Evolutionary conservation across 2,329 filamentous ascomycete species (phyloP).

Genomic region (Chaetomium sp.): DNA sequence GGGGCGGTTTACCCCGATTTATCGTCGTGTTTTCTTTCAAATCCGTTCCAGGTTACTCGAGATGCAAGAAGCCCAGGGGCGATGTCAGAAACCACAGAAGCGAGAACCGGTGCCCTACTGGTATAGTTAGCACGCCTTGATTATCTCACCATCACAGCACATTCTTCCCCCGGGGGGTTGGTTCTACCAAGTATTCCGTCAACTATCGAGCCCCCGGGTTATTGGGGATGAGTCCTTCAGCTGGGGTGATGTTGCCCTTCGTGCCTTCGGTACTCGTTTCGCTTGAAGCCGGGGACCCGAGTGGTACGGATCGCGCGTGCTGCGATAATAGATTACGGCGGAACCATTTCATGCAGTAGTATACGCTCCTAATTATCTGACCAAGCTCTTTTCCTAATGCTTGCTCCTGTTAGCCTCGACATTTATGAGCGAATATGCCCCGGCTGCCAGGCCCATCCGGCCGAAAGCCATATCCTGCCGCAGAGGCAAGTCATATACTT

Average conservation of each 20-base stretch:
- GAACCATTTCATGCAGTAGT: neutral
- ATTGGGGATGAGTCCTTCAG: neutral
- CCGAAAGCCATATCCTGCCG: slow-evolving; percentile 9
- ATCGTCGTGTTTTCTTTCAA: neutral
- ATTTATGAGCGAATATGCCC: neutral
- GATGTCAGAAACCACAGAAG: neutral
- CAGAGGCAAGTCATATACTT: neutral
- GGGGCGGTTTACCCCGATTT: neutral
- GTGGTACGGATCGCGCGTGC: neutral
- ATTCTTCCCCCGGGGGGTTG: neutral
- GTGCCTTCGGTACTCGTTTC: neutral
- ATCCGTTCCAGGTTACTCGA: neutral
- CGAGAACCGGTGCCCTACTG: neutral
- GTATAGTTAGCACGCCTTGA: neutral
- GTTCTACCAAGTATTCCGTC: neutral
- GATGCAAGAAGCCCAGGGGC: neutral
- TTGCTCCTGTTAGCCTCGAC: slow-evolving; percentile 2
- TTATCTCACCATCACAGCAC: neutral
- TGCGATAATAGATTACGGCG: slow-evolving; percentile 12
- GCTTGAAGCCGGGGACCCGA: neutral
- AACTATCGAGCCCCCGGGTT: neutral
- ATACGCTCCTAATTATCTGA: neutral
- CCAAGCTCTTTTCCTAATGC: slow-evolving; percentile 10
- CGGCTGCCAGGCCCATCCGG: slow-evolving; percentile 17
- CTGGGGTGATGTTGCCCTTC: neutral